Evolutionary conservation across 2,329 filamentous ascomycete genomes (phyloP), one percentile per base, ranked within the genome.

Genomic region (Dactylellina sp.): DNA sequence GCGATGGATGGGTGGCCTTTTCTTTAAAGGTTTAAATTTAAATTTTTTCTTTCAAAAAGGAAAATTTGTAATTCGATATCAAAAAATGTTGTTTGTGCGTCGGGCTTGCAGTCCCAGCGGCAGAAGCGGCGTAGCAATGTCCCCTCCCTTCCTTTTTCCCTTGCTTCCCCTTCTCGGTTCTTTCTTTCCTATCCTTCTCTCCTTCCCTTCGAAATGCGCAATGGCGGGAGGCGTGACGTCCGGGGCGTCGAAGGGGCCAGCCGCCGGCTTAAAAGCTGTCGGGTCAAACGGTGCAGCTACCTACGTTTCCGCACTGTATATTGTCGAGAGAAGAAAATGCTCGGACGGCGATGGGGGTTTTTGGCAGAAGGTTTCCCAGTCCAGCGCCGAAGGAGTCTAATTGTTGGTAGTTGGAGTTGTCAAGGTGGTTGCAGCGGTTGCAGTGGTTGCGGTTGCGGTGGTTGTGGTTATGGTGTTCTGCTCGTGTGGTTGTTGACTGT

Each of bases 161-260:
- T 64, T 46, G 24, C 62, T 66, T 59, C 44, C 62, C 52, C 52
- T 66, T 66, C 55, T 47, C 4, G 28, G 16, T 24, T 47, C n/a
- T 12, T 11, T 18, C 20, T 11, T 24, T 14, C 44, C 44, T 5
- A 6, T 11, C 9, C 16, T 47, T 47, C 44, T 16, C 20, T 47
- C 12, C 44, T 47, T 20, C n/a, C 11, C 22, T 50, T 40, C 37
- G 52, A 47, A n/a, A 52, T 66, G 62, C 62, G 62, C 52, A 66
- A 57, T 52, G 24, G 62, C 47, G 28, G 16, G 24, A 50, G 52
- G 42, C 49, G 49, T 49, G 50, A 56, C 53, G 61, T 65, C 61
- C 49, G 39, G 22, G 20, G 24, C 22, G 42, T 22, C n/a, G 42
- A 9, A 24, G 6, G 35, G 20, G 20, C 28, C 28, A 32, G 28